phyloP scores from a whole-genome alignment of 306 rosid species.

The Clitoria ternatea region DNA sequence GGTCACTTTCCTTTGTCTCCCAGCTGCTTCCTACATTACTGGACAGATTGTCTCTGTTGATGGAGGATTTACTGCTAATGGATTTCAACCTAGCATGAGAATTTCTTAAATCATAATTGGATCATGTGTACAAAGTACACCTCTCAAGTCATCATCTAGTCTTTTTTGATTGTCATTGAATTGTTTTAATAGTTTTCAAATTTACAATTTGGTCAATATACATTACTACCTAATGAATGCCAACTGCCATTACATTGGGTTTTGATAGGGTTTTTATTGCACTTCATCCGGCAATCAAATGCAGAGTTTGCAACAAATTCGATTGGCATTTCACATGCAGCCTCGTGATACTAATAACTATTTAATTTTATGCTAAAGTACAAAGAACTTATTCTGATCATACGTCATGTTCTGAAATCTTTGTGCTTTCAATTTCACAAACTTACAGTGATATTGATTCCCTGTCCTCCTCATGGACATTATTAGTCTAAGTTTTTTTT shows the following conservation, averaged over 20 bases:
- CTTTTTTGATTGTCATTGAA: background rate
- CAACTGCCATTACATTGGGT: background rate
- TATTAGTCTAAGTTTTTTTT: too few species aligned
- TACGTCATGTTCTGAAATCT: background rate
- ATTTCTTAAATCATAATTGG: slow-evolving; percentile 23
- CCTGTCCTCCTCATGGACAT: background rate
- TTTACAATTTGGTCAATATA: background rate
- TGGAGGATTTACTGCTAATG: slow-evolving; percentile 69
- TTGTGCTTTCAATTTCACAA: background rate
- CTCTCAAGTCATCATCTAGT: background rate
- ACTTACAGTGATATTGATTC: background rate
- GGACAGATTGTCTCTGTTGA: slow-evolving; percentile 75
- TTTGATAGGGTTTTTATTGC: too few species aligned
- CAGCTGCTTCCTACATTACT: slow-evolving; percentile 87
- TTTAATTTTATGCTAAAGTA: background rate
- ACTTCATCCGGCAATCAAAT: background rate
- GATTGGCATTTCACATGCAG: background rate
- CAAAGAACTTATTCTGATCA: background rate
- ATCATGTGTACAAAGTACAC: background rate
- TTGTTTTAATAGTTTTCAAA: background rate
- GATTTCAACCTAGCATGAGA: slow-evolving; percentile 45
- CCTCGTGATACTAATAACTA: background rate
- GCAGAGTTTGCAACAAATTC: background rate
- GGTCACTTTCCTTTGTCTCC: slow-evolving; percentile 79
- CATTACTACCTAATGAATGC: background rate